Evolutionary conservation across 805 yeast genomes (phyloP), one percentile per base, ranked within the genome.

Genomic region (Metschnikowia henanensis): DNA sequence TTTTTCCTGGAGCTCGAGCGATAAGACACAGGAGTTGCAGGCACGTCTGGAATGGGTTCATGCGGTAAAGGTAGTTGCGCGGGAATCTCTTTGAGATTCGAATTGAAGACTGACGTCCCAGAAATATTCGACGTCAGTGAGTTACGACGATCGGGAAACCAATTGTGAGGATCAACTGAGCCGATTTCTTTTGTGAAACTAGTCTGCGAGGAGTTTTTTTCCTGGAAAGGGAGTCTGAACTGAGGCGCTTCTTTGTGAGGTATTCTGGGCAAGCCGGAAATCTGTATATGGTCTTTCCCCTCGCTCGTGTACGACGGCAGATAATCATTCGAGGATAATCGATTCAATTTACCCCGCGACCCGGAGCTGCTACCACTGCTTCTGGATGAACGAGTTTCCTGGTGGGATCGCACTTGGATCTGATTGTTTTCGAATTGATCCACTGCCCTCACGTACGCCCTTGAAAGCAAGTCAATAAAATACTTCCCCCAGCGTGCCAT

Each of bases 401-500:
- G 38, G 10, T 30, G 37, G 2, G 46, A 17, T 10, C 29, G 41
- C 10, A n/a, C 22, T n/a, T 45, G 43, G 22, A 41, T 60, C 64
- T 49, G 50, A 21, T 56, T 59, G 5, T 53, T 41, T 38, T 70
- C 73, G 47, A 70, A 70, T 37, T 58, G 59, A 26, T 69, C 73
- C 6, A 73, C 73, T 0, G 87, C 83, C 45, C 77, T 68, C 0
- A 84, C 79, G 59, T 84, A 87, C 1, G 83, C 86, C 52, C 77
- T 74, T 0, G 89, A 71, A 30, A 86, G 60, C 15, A 85, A 49
- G 50, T 73, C 72, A 50, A 83, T 82, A 56, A 87, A 87, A 49
- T 77, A 82, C 26, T 78, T 62, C 0, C 94, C 94, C 95, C 95
- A 87, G 57, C 94, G 70, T 52, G 81, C 84, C 51, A 86, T 72